Evolutionary conservation across 176 grass and related monocot genomes (phyloP).

Genomic region (Oropetium thomaeum): DNA sequence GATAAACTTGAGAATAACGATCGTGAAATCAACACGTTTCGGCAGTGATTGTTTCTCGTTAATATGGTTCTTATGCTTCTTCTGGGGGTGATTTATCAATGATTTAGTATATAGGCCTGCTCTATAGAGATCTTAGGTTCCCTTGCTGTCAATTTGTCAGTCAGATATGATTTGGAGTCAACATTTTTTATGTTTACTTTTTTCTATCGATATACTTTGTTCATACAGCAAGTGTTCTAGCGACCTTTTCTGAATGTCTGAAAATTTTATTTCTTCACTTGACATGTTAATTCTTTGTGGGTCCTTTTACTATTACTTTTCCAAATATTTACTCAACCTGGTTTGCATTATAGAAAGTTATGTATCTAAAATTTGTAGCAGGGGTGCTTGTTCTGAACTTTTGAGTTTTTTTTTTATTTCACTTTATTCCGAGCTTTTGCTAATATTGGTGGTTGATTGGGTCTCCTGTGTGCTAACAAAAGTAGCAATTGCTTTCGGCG

Average conservation of each 20-base stretch:
- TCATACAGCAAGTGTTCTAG: background rate
- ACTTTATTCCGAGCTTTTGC: background rate
- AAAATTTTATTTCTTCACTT: background rate
- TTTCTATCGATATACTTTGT: background rate
- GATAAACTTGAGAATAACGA: background rate
- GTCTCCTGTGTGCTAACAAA: background rate
- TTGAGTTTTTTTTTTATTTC: background rate
- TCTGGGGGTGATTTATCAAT: background rate
- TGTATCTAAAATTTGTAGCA: background rate
- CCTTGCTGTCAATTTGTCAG: background rate
- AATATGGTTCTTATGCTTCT: background rate
- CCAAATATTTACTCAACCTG: background rate
- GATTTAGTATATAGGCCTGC: background rate
- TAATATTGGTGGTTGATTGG: background rate
- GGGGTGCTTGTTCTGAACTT: background rate
- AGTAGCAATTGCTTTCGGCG: background rate
- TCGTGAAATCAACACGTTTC: background rate
- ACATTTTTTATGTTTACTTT: background rate
- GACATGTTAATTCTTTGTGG: no score
- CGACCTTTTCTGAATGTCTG: background rate
- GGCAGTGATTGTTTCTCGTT: background rate
- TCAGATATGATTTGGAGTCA: constrained; percentile 7
- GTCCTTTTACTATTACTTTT: no score
- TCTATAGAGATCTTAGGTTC: background rate
- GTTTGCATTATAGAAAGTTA: background rate